phyloP scores from a whole-genome alignment of 192 early-diverging fungal genomes.

The Entomortierella beljakovae region DNA sequence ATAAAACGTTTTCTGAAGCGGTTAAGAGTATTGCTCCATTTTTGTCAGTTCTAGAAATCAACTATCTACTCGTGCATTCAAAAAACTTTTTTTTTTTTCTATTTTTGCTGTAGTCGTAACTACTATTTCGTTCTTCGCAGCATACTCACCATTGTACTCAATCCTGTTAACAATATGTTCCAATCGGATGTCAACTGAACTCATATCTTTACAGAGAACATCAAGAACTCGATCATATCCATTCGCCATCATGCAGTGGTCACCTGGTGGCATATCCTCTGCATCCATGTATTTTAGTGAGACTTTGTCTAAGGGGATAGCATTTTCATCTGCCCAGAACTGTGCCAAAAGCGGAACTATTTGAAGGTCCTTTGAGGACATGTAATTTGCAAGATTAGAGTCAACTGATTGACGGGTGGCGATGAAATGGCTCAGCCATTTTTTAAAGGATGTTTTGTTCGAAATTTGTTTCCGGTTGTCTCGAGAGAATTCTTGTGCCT shows the following conservation, averaged over 20 bases:
- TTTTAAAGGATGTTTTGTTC: constrained; percentile 29
- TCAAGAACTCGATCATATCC: constrained; percentile 51
- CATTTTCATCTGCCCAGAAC: constrained; percentile 52
- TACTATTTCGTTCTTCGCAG: neutral
- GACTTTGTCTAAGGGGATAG: constrained; percentile 38
- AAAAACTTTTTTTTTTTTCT: too few species aligned
- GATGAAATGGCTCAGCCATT: constrained; percentile 33
- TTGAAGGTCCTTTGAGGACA: constrained; percentile 29
- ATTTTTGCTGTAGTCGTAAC: too few species aligned
- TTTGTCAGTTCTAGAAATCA: constrained; percentile 22
- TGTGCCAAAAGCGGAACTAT: constrained; percentile 30
- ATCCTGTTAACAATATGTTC: constrained; percentile 51
- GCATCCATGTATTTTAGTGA: constrained; percentile 58
- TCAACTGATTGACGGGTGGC: constrained; percentile 27
- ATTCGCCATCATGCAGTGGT: constrained; percentile 47
- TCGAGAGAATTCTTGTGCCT: constrained; percentile 26
- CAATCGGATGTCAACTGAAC: constrained; percentile 34
- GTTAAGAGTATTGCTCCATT: constrained; percentile 40
- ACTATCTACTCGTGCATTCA: constrained; percentile 20
- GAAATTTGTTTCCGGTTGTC: constrained; percentile 32
- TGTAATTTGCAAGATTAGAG: constrained; percentile 23
- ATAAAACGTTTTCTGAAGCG: constrained; percentile 24
- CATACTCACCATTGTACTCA: constrained; percentile 52
- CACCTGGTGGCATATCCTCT: constrained; percentile 46
- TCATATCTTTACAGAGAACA: constrained; percentile 28